Base-by-base conservation (phyloP, 1,284 basidiomycete species). In the Malassezia slooffiae region DNA sequence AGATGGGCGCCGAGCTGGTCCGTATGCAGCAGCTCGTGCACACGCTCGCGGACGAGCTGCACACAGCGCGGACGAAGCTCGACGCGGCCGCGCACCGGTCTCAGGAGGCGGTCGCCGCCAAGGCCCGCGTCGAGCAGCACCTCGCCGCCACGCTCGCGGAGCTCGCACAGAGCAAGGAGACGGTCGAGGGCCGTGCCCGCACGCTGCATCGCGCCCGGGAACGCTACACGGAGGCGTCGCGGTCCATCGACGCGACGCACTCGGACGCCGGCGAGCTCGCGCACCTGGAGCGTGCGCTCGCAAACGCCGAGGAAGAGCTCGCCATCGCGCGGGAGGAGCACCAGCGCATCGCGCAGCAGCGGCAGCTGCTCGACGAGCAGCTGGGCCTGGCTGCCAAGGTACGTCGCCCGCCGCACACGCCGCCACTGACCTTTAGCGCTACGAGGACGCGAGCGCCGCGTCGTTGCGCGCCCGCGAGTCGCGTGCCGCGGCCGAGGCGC, bases 101-200 rank as follows among this genome's bases (percentile, higher is more conserved):
- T 9, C 24, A 27, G 3, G 40, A 38, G 7, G 19, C 41, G 11
- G 24, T 21, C 28, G 30, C 23, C 23, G 35, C 33, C 33, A 41
- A 37, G 24, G 10, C 24, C 23, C 46, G 41, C 17, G 35, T 48
- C 27, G 46, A 48, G 19, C 32, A 37, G 27, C 46, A 31, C 7
- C 37, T 48, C 8, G 34, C 35, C 6, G 17, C 34, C 7, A 34
- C 41, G 16, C 24, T 21, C 10, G 31, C 26, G 21, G 40, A 38
- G 22, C 36, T 43, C n/a, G 37, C 15, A 1, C 22, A 28, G 9
- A 33, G 27, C 2, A 17, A 32, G 10, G 21, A 13, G 15, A 15
- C 20, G 15, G 28, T 43, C 7, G 27, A 38, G 11, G 26, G 27
- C 13, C 33, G 37, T 9, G 21, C 40, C 3, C 21, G 31, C 11